Evolutionary conservation across 495 filamentous ascomycete genomes (phyloP), one percentile per base, ranked within the genome.

Genomic region (Annulohypoxylon nitens): DNA sequence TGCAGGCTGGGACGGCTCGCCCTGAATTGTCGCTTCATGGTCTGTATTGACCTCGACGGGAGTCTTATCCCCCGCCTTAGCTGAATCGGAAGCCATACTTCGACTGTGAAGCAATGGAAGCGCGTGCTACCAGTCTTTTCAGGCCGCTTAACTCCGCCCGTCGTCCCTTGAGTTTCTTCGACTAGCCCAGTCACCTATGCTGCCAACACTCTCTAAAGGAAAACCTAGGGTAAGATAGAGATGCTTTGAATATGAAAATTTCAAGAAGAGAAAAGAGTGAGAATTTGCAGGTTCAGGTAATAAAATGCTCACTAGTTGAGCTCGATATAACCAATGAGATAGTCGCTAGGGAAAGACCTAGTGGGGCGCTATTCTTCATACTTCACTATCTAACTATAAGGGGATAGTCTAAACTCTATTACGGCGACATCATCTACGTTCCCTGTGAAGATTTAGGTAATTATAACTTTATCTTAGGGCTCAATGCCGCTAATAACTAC

Each of bases 31-130:
- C 43, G 67, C 76, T 64, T 75, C 75, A 18, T 71, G 54, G 3
- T 62, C 54, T 43, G 71, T 57, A 48, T 51, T 63, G 39, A 43
- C 45, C 67, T 78, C 65, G 47, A 41, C 67, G 36, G 67, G 74
- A 53, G 57, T 69, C 75, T 81, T 78, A 78, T 66, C 63, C 64
- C 77, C 78, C 75, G 61, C 74, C 23, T 43, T n/a, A 16, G 64
- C 33, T 53, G 74, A 37, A 30, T 72, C 60, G 50, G 78, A 66
- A 61, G 83, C 83, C 83, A 86, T 86, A 82, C 81, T 83, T 68
- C 10, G 82, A 83, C 83, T 72, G 54, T 78, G 79, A 82, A 83
- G 84, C 84, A 87, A 86, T 87, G 84, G 85, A 84, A 72, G 77
- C 62, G 83, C 83, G 68, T 86, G 83, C 83, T 83, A 83, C 75